Conservation (phyloP, 2,329 filamentous ascomycete genomes). For the Sporothrix sp. region DNA sequence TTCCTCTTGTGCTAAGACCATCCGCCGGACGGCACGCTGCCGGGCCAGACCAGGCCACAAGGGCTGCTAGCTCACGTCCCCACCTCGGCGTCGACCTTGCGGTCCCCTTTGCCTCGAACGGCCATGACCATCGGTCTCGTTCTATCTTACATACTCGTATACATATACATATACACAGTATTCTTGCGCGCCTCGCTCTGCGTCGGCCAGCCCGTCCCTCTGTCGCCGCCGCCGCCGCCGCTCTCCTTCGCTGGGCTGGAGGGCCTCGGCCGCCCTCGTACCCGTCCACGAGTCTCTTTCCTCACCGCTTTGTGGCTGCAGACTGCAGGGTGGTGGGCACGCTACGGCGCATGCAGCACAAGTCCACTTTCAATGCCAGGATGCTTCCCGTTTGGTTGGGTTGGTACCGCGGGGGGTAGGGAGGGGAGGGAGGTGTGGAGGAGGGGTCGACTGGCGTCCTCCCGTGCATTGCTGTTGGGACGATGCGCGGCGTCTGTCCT, state of each 20-base stretch:
- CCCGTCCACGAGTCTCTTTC: too few relatives aligned
- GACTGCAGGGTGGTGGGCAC: background rate
- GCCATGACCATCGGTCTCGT: too few relatives aligned
- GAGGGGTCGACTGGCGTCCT: background rate
- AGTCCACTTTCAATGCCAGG: constrained; percentile 13
- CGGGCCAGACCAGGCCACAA: constrained; percentile 1
- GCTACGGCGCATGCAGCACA: constrained; percentile 1
- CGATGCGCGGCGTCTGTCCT: background rate
- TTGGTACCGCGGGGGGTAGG: constrained; percentile 13
- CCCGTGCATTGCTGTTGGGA: constrained; percentile 6
- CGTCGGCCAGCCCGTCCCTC: too few relatives aligned
- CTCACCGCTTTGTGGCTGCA: constrained; percentile 14
- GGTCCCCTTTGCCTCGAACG: background rate
- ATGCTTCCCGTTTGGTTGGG: constrained; percentile 16
- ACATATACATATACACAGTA: too few relatives aligned
- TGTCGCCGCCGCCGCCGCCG: too few relatives aligned
- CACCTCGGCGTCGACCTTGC: background rate
- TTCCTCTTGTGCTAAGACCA: constrained; percentile 4
- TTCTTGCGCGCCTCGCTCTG: too few relatives aligned
- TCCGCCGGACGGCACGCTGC: constrained; percentile 13
- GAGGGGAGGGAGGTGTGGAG: constrained; percentile 7
- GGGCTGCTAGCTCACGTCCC: constrained; percentile 2
- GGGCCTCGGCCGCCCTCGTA: too few relatives aligned
- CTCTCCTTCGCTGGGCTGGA: too few relatives aligned
- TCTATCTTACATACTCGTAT: too few relatives aligned